Conservation (phyloP, 768 basidiomycete genomes). For the Tulasnella calospora region DNA sequence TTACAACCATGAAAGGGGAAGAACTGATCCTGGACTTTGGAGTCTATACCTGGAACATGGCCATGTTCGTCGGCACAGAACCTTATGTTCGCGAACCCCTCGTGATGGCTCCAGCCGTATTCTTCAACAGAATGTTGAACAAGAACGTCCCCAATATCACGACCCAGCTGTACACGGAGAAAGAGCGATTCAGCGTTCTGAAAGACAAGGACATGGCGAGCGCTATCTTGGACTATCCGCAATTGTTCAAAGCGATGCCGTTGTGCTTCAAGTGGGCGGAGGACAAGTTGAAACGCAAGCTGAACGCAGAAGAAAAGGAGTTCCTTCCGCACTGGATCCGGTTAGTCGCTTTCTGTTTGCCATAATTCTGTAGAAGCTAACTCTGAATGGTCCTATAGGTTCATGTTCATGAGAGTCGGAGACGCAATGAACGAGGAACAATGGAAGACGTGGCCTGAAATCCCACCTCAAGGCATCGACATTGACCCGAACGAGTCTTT, state of each 20-base stretch:
- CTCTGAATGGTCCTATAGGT: not conserved
- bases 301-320: not conserved
- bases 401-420: not conserved
- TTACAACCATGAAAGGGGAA: slow-evolving; percentile 19
- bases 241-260: not conserved
- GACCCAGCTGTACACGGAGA: slow-evolving; percentile 15
- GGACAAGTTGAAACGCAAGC: slow-evolving; percentile 1
- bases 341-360: not conserved
- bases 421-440: slow-evolving; percentile 1
- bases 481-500: not conserved
- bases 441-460: not conserved
- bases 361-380: not conserved
- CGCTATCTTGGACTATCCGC: slow-evolving; percentile 1
- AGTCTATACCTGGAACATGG: slow-evolving; percentile 14
- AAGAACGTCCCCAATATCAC: not conserved
- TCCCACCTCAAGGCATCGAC: not conserved
- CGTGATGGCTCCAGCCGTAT: slow-evolving; percentile 10
- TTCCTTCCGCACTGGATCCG: not conserved
- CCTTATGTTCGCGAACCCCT: not conserved
- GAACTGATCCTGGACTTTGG: slow-evolving; percentile 19
- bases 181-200: slow-evolving; percentile 3
- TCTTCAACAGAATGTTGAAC: slow-evolving; percentile 9
- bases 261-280: not conserved
- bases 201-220: slow-evolving; percentile 9
- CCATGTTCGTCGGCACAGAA: not conserved